Percentiles rank a stretch among this genome's conserved stretches.
Conservation (phyloP, 495 filamentous ascomycete genomes). For the Glutinoglossum americanum region DNA sequence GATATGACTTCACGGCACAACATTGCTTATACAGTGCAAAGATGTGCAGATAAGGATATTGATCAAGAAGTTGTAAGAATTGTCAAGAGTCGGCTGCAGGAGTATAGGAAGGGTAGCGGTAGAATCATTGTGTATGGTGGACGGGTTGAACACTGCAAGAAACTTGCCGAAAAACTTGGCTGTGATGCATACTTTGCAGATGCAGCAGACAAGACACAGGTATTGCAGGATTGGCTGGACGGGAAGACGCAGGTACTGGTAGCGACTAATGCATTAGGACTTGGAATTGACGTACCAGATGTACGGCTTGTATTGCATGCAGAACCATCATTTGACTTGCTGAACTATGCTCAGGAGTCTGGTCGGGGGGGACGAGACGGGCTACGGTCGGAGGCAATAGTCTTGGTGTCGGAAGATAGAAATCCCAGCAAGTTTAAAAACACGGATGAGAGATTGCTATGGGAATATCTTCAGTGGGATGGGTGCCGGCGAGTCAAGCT, state of each 20-base stretch:
- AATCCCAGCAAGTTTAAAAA: background rate
- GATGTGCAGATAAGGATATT: background rate
- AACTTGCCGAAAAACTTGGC: background rate
- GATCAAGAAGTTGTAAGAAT: background rate
- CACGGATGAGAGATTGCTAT: background rate
- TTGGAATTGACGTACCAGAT: background rate
- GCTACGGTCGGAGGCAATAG: background rate
- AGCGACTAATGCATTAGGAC: background rate
- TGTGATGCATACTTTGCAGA: background rate
- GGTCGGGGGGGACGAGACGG: background rate
- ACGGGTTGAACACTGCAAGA: background rate
- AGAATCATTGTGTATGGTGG: background rate
- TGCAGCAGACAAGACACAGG: background rate
- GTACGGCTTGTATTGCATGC: background rate
- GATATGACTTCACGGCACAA: background rate
- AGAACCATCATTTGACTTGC: background rate
- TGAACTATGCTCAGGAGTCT: constrained; percentile 1
- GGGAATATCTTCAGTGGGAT: background rate
- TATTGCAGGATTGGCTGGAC: background rate
- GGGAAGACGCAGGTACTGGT: background rate
- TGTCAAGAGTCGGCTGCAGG: background rate
- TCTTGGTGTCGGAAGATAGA: background rate
- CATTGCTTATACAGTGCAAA: background rate
- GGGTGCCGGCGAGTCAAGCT: background rate
- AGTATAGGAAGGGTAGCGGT: background rate